Conservation (phyloP, 306 rosid species). For the Dalbergia cultrata region DNA sequence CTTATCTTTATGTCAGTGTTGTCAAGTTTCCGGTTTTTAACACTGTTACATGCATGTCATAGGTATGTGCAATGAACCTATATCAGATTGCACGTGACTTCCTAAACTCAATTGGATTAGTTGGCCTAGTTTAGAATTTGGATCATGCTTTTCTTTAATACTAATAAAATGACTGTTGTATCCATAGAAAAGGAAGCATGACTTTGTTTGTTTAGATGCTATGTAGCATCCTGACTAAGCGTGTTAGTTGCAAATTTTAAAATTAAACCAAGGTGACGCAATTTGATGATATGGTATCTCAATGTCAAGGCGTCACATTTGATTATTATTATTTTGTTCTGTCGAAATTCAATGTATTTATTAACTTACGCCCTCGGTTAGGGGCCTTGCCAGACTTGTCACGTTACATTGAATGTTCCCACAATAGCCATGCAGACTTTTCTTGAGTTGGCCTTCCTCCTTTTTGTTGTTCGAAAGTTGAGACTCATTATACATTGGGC, state of each 20-base stretch:
- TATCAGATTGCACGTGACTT: conserved; percentile 41
- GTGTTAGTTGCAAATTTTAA: conserved; percentile 4
- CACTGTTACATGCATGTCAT: conserved; percentile 22
- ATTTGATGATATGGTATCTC: conserved; percentile 28
- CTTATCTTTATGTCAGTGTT: not conserved
- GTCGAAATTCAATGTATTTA: conserved; percentile 36
- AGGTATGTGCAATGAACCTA: conserved; percentile 46
- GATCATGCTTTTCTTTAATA: not conserved
- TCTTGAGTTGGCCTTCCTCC: not conserved
- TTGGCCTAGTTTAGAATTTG: conserved; percentile 14
- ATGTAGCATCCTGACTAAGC: conserved; percentile 20
- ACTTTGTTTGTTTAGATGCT: conserved; percentile 1
- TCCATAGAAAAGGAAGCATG: conserved; percentile 5
- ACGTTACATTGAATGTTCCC: not conserved
- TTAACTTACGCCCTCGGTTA: conserved; percentile 18
- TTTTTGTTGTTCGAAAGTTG: too few relatives aligned
- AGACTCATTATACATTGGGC: not conserved
- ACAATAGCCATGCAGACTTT: not conserved
- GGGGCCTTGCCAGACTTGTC: not conserved
- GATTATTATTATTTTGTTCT: not conserved
- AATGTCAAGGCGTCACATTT: conserved; percentile 34
- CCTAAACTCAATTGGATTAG: conserved; percentile 30
- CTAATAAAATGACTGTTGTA: not conserved
- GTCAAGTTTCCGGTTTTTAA: conserved; percentile 29
- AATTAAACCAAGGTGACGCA: conserved; percentile 10